These are phyloP conservation scores for Inosperma sp. DNA, from an alignment of 768 basidiomycete genomes.

Conservation along the genomic window DNA sequence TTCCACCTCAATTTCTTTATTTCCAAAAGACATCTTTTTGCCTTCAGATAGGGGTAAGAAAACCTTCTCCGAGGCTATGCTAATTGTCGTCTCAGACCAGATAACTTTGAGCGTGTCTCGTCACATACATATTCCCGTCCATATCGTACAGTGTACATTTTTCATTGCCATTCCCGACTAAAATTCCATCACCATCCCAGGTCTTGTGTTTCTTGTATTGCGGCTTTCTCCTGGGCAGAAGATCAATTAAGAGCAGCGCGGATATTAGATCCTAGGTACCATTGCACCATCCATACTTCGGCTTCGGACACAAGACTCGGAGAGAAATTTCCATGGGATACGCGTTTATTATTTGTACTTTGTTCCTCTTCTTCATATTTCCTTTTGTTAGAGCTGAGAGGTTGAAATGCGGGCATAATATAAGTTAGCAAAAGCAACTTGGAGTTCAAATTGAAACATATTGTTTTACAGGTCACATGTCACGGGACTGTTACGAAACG, in stretches of 20 bases:
- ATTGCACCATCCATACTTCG: slow-evolving; percentile 69
- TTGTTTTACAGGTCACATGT: not conserved
- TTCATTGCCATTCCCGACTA: slow-evolving; percentile 41
- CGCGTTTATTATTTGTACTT: slow-evolving; percentile 29
- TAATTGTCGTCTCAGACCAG: slow-evolving; percentile 21
- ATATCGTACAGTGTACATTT: slow-evolving; percentile 53
- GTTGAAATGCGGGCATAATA: slow-evolving; percentile 27
- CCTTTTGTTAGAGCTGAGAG: slow-evolving; percentile 29
- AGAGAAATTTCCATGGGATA: slow-evolving; percentile 9
- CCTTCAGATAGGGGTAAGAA: slow-evolving; percentile 39
- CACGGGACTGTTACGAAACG: not conserved
- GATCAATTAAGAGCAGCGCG: not conserved
- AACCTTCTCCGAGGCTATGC: slow-evolving; percentile 50
- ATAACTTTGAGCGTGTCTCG: not conserved
- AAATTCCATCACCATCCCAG: slow-evolving; percentile 82
- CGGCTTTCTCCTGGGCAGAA: slow-evolving; percentile 49
- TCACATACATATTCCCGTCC: slow-evolving; percentile 62
- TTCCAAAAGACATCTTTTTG: slow-evolving; percentile 36
- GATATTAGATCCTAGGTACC: slow-evolving; percentile 37
- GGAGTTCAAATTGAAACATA: too few relatives aligned
- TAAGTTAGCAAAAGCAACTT: not conserved
- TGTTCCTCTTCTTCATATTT: slow-evolving; percentile 30
- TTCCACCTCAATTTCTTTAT: slow-evolving; percentile 66
- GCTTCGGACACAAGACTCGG: slow-evolving; percentile 32
- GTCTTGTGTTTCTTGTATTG: slow-evolving; percentile 84